Evolutionary conservation across 768 basidiomycete genomes (phyloP), one percentile per base, ranked within the genome.

Genomic region (Pulveroboletus frians): DNA sequence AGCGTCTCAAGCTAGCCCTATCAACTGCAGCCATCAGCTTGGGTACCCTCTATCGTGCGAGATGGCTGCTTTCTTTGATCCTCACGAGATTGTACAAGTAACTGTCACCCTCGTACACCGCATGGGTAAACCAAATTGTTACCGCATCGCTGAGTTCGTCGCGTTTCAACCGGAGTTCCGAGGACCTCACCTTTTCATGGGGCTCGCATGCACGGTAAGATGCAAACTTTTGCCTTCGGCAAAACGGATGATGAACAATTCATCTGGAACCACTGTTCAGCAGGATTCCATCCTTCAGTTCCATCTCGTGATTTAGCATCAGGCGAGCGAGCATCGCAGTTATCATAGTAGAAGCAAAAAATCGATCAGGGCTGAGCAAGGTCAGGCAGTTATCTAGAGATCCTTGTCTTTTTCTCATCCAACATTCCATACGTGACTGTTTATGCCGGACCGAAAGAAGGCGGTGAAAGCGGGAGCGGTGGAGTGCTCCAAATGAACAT

Each of bases 321-420:
- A 75, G 52, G 49, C 71, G 62, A 26, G 74, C 74, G 59, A 73
- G 60, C 54, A 71, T 66, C 1, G 67, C 60, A 21, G 74, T 75
- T 58, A 75, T 59, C 58, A 65, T 57, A 26, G 67, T 65, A 3
- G 71, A 70, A 23, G 63, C 71, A 49, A 76, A 74, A 55, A 72
- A 73, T 8, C 73, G 66, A 3, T 73, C 73, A 4, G 73, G 73
- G 50, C 73, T 75, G 48, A 14, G 17, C 36, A 48, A 44, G 29
- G n/a, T 37, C 40, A 20, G 23, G 23, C 23, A 6, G 5, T 26
- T 26, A 26, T 26, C 23, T 26, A 26, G 23, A 26, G 23, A 4
- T 15, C 18, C 29, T 20, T 21, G 3, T 9, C 5, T 31, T 26
- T 17, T 18, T 27, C 35, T 15, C 26, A 20, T 27, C 7, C 5